Percentiles rank a stretch among this genome's conserved stretches.
Evolutionary conservation across 2,329 filamentous ascomycete species (phyloP).

Genomic region (Graphilbum fragrans): DNA sequence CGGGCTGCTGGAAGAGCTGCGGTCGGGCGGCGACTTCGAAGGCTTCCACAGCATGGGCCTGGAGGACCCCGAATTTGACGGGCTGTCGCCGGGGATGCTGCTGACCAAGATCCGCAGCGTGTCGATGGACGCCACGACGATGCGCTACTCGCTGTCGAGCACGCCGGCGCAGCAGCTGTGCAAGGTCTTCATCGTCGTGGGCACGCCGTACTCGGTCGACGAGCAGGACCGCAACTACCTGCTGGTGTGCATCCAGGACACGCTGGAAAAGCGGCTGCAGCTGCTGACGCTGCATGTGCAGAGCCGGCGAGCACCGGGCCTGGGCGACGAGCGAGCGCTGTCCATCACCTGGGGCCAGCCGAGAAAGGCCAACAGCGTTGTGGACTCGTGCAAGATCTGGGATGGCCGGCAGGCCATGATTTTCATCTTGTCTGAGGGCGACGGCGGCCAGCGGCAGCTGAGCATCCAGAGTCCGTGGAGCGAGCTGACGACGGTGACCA

Average conservation of each 20-base stretch:
- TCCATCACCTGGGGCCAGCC: slow-evolving; percentile 34
- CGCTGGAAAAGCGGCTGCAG: slow-evolving; percentile 53
- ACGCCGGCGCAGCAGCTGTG: slow-evolving; percentile 40
- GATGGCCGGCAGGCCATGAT: slow-evolving; percentile 59
- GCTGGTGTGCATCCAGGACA: slow-evolving; percentile 59
- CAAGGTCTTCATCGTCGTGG: slow-evolving; percentile 56
- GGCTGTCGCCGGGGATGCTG: slow-evolving; percentile 59
- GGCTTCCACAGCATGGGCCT: slow-evolving; percentile 62
- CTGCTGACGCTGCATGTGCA: slow-evolving; percentile 52
- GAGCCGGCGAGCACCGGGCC: slow-evolving; percentile 18
- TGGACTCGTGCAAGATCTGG: slow-evolving; percentile 59
- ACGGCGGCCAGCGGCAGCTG: slow-evolving; percentile 51
- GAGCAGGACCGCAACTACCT: slow-evolving; percentile 41
- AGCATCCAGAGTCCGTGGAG: slow-evolving; percentile 69
- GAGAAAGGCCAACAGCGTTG: slow-evolving; percentile 52
- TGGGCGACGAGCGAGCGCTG: slow-evolving; percentile 16
- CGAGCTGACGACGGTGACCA: slow-evolving; percentile 50
- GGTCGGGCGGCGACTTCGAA: slow-evolving; percentile 49
- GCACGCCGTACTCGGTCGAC: slow-evolving; percentile 42
- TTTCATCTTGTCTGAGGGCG: slow-evolving; percentile 54
- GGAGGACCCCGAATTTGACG: slow-evolving; percentile 60
- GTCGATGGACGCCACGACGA: slow-evolving; percentile 46
- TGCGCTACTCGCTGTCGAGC: slow-evolving; percentile 45
- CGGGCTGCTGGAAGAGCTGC: slow-evolving; percentile 55
- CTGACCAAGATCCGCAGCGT: slow-evolving; percentile 60